Evolutionary conservation across 1,139 yeast genomes (phyloP), one percentile per base, ranked within the genome.

Genomic region (Suhomyces bribrorum): DNA sequence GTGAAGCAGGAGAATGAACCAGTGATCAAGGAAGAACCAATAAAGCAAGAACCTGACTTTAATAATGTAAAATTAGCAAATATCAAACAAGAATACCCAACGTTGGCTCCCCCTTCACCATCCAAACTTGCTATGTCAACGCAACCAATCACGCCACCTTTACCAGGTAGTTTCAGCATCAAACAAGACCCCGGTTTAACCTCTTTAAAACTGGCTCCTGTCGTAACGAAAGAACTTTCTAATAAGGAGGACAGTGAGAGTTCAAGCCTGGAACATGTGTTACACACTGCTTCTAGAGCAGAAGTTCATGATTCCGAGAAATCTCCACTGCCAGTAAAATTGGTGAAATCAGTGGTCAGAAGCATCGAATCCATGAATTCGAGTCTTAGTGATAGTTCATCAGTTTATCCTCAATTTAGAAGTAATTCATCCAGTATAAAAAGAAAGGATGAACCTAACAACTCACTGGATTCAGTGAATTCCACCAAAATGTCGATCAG

Each of bases 401-500:
- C 28, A 12, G 29, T 29, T n/a, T 29, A 23, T 14, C 33, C 29
- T 4, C 25, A 29, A 11, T 16, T 30, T 3, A 38, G 29, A 24
- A 23, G 31, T 9, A 43, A 40, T 25, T 34, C 36, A 9, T 12
- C 14, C 9, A 22, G 20, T 17, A 25, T 14, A 18, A 14, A n/a
- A 20, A 23, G 13, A 28, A 14, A 28, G 15, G 28, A 17, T 20
- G 23, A 20, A 20, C 11, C 23, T 3, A 20, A 20, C 5, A 20
- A 8, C 11, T 20, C 23, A 1, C 50, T 43, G 26, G 49, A 48
- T 13, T 49, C 59, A n/a, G 39, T 50, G 16, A 37, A 38, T 5
- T 45, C 61, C 5, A 52, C 57, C 7, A 56, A 51, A 34, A 56
- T 61, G 50, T 60, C 69, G 11, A 56, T 68, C 14, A 48, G 69